Conservation (phyloP, 192 early-diverging fungal genomes). For the Nowakowskiella sp. region DNA sequence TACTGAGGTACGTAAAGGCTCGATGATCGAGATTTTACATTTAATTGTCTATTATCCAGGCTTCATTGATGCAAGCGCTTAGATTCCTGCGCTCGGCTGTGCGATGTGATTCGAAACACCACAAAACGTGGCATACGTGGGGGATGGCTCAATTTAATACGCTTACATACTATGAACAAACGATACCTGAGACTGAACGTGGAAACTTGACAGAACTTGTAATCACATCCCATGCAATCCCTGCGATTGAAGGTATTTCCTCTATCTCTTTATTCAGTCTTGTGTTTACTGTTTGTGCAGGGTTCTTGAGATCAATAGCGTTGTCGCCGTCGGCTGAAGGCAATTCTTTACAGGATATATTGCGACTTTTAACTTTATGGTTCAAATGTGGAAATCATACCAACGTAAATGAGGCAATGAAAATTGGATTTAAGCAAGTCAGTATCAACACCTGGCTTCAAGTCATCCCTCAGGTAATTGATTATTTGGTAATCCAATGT, state of each 20-base stretch:
- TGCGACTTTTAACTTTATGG: conserved; percentile 87
- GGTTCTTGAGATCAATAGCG: conserved; percentile 89
- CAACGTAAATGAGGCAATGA: conserved; percentile 75
- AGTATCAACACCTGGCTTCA: conserved; percentile 93
- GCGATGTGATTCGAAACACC: conserved; percentile 83
- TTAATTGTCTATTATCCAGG: not conserved
- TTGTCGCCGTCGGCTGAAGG: conserved; percentile 73
- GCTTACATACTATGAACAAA: conserved; percentile 66
- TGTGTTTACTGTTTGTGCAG: conserved; percentile 22
- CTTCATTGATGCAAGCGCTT: not conserved
- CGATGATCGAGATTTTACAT: not conserved
- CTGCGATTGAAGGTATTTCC: conserved; percentile 61
- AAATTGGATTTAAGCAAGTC: conserved; percentile 71
- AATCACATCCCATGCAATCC: conserved; percentile 67
- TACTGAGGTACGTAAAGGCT: conserved; percentile 43
- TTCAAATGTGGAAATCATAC: conserved; percentile 89
- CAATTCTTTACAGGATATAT: conserved; percentile 85
- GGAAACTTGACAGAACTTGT: conserved; percentile 34
- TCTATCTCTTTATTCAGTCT: conserved; percentile 3
- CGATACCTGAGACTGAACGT: no score
- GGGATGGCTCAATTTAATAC: conserved; percentile 90
- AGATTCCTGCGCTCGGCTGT: conserved; percentile 55
- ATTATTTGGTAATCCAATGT: not conserved
- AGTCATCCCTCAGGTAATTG: conserved; percentile 81
- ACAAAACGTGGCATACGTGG: conserved; percentile 97